Percentiles rank a stretch among this genome's conserved stretches.
Evolutionary conservation across 257 asterid genomes (phyloP).

Genomic region (Ballota nigra): DNA sequence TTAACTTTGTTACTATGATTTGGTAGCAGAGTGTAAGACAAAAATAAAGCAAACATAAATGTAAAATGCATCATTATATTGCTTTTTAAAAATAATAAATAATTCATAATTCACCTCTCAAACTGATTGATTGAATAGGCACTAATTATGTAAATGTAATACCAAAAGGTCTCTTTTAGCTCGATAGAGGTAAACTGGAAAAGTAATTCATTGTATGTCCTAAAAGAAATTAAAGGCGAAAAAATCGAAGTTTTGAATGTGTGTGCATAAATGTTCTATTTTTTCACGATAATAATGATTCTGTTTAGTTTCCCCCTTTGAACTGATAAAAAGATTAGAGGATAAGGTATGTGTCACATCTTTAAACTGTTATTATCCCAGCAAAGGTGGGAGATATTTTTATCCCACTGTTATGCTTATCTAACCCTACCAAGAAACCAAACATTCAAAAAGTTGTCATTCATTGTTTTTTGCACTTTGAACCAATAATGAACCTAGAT

Average conservation of each 20-base stretch:
- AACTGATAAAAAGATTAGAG: slow-evolving; percentile 1
- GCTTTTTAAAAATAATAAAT: background rate
- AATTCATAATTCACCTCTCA: background rate
- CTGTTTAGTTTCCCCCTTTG: slow-evolving; percentile 20
- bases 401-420: slow-evolving; percentile 19
- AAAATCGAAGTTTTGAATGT: background rate
- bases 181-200: background rate
- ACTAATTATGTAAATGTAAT: slow-evolving; percentile 4
- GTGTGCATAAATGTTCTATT: background rate
- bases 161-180: background rate
- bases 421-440: slow-evolving; percentile 20
- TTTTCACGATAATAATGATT: slow-evolving; percentile 25
- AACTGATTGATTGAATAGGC: background rate
- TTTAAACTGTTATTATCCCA: background rate
- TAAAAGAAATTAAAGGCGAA: no score
- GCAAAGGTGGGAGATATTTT: slow-evolving; percentile 1
- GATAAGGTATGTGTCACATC: slow-evolving; percentile 35
- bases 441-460: background rate
- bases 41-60: background rate
- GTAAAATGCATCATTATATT: background rate
- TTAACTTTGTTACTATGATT: background rate
- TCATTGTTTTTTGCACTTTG: background rate
- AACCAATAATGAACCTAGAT: slow-evolving; percentile 12
- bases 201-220: background rate
- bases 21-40: background rate